Base-by-base conservation (phyloP, 2,329 filamentous ascomycete genomes). In the Fusarium tuaranense region DNA sequence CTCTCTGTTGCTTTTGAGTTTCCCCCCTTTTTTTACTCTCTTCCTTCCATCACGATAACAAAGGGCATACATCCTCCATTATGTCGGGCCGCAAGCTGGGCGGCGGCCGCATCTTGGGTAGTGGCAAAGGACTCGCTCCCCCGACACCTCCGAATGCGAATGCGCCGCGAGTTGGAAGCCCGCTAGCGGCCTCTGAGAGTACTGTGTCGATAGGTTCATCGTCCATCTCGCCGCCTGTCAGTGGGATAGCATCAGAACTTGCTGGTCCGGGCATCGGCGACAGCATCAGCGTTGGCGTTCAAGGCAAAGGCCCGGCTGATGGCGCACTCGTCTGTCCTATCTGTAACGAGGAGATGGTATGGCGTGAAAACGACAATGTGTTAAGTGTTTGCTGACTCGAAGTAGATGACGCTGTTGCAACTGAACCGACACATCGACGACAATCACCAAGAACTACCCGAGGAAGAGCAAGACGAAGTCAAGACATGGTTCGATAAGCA, bases 401-500 rank as follows among this genome's bases (percentile, higher is more conserved):
- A n/a, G 7, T 2, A 97, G 94, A 88, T 98, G 80, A 98, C 97
- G 16, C 86, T 99, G 59, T 86, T 99, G 44, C 97, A 99, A 85
- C 87, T 99, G 46, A 98, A 99, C 81, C 91, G 87, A 78, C 89
- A 91, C 76, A 90, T 98, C 80, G 95, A 98, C 85, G 95, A 98
- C 81, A 91, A 88, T 72, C 95, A 98, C 84, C 93, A 95, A 82
- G 95, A 98, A 80, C 89, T 98, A 16, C 93, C 97, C 81, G 94
- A 94, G 74, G 90, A 95, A 70, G 92, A 95, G 80, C 95, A 98
- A 81, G 94, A 98, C 83, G 95, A 98, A 84, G 95, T 98, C 78
- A 97, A 97, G 86, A 96, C 95, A 46, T 98, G 95, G 95, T 97
- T 98, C 84, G 94, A 97, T 86, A 93, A 94, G 80, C 95, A 98